Conservation (phyloP, 169 alveolate genomes). For the Cryptosporidium ubiquitum region DNA sequence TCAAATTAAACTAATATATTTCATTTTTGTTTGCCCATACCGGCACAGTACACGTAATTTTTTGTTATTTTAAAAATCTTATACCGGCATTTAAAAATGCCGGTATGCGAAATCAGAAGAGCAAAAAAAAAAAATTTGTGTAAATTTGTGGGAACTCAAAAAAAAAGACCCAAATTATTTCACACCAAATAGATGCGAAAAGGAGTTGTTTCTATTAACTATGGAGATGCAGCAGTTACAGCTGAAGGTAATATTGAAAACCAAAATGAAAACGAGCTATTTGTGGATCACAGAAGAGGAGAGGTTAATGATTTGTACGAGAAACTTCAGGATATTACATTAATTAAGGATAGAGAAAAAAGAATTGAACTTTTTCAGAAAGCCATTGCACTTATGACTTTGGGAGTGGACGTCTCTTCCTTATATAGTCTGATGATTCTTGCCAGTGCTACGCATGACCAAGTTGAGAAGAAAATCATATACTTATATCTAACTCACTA, state of each 20-base stretch:
- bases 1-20: not conserved
- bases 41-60: constrained; percentile 31
- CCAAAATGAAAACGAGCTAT: constrained; percentile 76
- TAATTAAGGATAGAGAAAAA: constrained; percentile 86
- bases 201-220: constrained; percentile 41
- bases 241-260: not conserved
- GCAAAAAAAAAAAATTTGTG: not conserved
- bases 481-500: constrained; percentile 95
- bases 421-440: constrained; percentile 97
- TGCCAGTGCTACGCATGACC: constrained; percentile 95
- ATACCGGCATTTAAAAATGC: constrained; percentile 12
- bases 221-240: constrained; percentile 56
- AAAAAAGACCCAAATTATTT: not conserved
- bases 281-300: constrained; percentile 88
- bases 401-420: constrained; percentile 96
- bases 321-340: constrained; percentile 80
- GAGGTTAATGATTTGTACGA: constrained; percentile 88
- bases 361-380: constrained; percentile 90
- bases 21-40: not conserved
- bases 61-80: not conserved
- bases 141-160: constrained; percentile 6
- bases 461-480: constrained; percentile 98
- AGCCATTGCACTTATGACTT: constrained; percentile 88
- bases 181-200: constrained; percentile 30
- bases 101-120: not conserved